These are phyloP conservation scores for Fusarium aywerte DNA, from an alignment of 2,329 filamentous ascomycete species.

Conservation along the genomic window DNA sequence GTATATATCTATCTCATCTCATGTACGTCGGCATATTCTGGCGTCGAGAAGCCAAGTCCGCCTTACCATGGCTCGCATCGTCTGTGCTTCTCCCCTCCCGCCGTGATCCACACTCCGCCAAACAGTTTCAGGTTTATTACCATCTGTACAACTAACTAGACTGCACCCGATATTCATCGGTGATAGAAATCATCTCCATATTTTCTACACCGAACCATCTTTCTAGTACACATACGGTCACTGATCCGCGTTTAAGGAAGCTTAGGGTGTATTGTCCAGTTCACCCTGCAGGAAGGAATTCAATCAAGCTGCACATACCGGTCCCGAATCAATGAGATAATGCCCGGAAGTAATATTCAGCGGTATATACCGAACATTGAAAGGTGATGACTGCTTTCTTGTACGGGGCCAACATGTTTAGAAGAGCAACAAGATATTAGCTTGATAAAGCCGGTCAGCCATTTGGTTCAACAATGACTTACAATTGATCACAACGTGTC, in stretches of 20 bases:
- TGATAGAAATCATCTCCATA: constrained; percentile 28
- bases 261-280: constrained; percentile 3
- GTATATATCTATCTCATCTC: background rate
- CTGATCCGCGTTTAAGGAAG: constrained; percentile 6
- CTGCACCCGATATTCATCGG: constrained; percentile 5
- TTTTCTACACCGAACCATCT: constrained; percentile 13
- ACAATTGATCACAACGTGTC: background rate
- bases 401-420: background rate
- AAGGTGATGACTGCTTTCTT: background rate
- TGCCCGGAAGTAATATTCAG: background rate
- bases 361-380: background rate
- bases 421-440: background rate
- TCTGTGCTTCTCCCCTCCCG: constrained; percentile 35
- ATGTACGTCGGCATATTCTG: constrained; percentile 14
- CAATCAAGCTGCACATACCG: constrained; percentile 1
- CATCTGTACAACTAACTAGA: constrained; percentile 25
- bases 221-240: constrained; percentile 14
- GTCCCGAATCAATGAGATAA: background rate
- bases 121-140: constrained; percentile 39
- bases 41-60: constrained; percentile 34
- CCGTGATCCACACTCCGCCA: constrained; percentile 30
- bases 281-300: background rate
- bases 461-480: background rate
- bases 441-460: background rate
- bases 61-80: constrained; percentile 6